A percentile compares a stretch with the other conserved stretches of the same genome.
phyloP scores from a whole-genome alignment of 2,329 filamentous ascomycete species.

The Chaetomium sp. region DNA sequence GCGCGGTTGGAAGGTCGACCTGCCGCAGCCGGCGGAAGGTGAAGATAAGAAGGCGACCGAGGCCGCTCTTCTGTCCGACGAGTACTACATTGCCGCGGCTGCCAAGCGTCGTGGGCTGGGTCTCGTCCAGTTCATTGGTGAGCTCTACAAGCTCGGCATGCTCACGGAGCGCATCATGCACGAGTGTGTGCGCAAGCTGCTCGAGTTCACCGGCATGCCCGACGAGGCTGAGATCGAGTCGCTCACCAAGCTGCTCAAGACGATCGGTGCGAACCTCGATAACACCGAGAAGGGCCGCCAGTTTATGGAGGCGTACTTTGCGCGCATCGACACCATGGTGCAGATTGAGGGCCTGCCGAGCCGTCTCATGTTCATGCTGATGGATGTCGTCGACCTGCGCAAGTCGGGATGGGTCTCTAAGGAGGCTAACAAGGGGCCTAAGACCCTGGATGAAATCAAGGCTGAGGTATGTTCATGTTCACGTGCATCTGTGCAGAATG shows the following conservation, averaged over 20 bases:
- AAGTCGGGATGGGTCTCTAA: conserved; percentile 74
- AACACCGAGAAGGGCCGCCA: conserved; percentile 71
- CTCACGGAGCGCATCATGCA: conserved; percentile 99
- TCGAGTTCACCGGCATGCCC: conserved; percentile 87
- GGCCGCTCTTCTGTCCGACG: conserved; percentile 80
- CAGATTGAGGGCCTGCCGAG: conserved; percentile 75
- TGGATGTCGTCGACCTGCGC: conserved; percentile 87
- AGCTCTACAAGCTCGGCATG: conserved; percentile 98
- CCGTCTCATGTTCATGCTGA: conserved; percentile 90
- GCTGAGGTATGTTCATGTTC: conserved; percentile 53
- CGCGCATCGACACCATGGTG: conserved; percentile 75
- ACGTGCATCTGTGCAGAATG: background rate
- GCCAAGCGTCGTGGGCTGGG: conserved; percentile 95
- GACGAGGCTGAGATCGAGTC: conserved; percentile 97
- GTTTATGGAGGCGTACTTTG: conserved; percentile 92
- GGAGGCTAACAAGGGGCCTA: conserved; percentile 87
- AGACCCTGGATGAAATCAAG: conserved; percentile 90
- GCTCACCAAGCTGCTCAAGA: conserved; percentile 83
- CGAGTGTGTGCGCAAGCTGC: conserved; percentile 93
- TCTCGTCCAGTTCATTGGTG: conserved; percentile 98
- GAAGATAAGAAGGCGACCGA: conserved; percentile 58
- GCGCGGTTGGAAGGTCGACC: conserved; percentile 88
- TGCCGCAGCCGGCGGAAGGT: conserved; percentile 69
- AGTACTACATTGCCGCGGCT: conserved; percentile 90
- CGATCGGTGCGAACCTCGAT: conserved; percentile 85